Evolutionary conservation across 495 filamentous ascomycete genomes (phyloP).

Genomic region (Penicilliopsis zonata): DNA sequence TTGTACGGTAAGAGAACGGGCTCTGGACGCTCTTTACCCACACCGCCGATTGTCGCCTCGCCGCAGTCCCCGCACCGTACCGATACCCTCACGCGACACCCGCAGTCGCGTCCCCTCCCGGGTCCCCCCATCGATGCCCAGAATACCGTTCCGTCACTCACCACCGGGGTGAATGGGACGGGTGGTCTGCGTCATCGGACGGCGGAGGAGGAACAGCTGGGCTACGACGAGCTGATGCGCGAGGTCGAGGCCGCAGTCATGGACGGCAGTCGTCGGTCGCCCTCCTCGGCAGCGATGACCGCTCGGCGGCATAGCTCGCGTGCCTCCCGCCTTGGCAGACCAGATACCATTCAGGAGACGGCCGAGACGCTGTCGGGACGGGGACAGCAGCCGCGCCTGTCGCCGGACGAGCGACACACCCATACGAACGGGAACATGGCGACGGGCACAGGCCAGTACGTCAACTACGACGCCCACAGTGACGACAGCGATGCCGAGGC

Average conservation of each 20-base stretch:
- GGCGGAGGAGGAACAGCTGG: slow-evolving; percentile 9
- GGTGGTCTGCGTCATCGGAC: slow-evolving; percentile 4
- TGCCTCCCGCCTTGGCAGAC: slow-evolving; percentile 10
- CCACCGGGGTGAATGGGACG: slow-evolving; percentile 9
- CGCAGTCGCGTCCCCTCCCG: slow-evolving; percentile 49
- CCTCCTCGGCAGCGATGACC: slow-evolving; percentile 16
- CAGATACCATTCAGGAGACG: slow-evolving; percentile 10
- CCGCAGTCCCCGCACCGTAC: slow-evolving; percentile 37
- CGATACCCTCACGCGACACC: slow-evolving; percentile 44
- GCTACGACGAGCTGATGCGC: slow-evolving; percentile 33
- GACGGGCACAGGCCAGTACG: slow-evolving; percentile 29
- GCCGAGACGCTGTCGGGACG: slow-evolving; percentile 7
- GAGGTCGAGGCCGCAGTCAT: slow-evolving; percentile 37
- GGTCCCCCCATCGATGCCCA: slow-evolving; percentile 40
- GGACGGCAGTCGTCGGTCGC: no score
- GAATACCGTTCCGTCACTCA: slow-evolving; percentile 9
- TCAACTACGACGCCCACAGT: slow-evolving; percentile 43
- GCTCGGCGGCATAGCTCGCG: slow-evolving; percentile 15
- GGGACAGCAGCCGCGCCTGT: slow-evolving; percentile 8
- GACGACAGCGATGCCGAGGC: slow-evolving; percentile 88
- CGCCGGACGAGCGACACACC: slow-evolving; percentile 32
- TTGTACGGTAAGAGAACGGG: slow-evolving; percentile 15
- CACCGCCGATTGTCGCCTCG: slow-evolving; percentile 27
- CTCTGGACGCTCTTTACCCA: slow-evolving; percentile 27
- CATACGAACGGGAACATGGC: slow-evolving; percentile 40